Percentiles rank a stretch among this genome's conserved stretches.
Evolutionary conservation across 1,284 basidiomycete species (phyloP).

Genomic region (Irpex sp.): DNA sequence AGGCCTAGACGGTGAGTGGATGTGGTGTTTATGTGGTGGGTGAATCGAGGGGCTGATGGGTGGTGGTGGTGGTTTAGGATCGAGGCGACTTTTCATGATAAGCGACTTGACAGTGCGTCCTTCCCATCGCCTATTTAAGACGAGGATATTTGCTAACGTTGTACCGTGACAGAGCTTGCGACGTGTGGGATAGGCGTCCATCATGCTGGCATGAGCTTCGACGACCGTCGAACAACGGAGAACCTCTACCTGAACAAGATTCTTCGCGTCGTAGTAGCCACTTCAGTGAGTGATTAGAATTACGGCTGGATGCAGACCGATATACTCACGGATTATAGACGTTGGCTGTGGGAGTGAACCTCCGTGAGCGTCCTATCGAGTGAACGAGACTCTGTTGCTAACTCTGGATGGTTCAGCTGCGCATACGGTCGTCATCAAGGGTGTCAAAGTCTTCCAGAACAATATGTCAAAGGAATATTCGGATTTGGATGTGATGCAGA

Average conservation of each 20-base stretch:
- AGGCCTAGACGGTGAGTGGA: slow-evolving; percentile 40
- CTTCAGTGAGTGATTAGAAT: slow-evolving; percentile 47
- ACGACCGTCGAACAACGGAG: slow-evolving; percentile 70
- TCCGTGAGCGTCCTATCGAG: slow-evolving; percentile 47
- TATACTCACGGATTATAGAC: slow-evolving; percentile 44
- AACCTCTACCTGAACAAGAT: slow-evolving; percentile 60
- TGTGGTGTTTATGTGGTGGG: too few relatives aligned
- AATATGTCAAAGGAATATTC: slow-evolving; percentile 67
- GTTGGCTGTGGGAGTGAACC: slow-evolving; percentile 83
- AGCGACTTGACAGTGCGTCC: slow-evolving; percentile 51
- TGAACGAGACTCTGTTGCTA: neutral
- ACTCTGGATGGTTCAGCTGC: slow-evolving; percentile 44
- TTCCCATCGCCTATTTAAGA: neutral
- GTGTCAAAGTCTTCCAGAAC: slow-evolving; percentile 69
- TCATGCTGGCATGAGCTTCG: slow-evolving; percentile 76
- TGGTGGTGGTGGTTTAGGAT: slow-evolving; percentile 31
- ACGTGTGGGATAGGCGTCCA: slow-evolving; percentile 75
- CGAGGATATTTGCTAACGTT: neutral
- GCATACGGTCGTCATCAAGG: slow-evolving; percentile 78
- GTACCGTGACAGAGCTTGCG: slow-evolving; percentile 53
- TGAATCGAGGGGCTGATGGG: too few relatives aligned
- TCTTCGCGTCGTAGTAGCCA: slow-evolving; percentile 67
- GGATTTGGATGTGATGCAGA: slow-evolving; percentile 80
- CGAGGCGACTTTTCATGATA: slow-evolving; percentile 52
- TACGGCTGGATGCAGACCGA: neutral